Base-by-base conservation (phyloP, 495 filamentous ascomycete genomes). In the Diplogelasinospora grovesii region DNA sequence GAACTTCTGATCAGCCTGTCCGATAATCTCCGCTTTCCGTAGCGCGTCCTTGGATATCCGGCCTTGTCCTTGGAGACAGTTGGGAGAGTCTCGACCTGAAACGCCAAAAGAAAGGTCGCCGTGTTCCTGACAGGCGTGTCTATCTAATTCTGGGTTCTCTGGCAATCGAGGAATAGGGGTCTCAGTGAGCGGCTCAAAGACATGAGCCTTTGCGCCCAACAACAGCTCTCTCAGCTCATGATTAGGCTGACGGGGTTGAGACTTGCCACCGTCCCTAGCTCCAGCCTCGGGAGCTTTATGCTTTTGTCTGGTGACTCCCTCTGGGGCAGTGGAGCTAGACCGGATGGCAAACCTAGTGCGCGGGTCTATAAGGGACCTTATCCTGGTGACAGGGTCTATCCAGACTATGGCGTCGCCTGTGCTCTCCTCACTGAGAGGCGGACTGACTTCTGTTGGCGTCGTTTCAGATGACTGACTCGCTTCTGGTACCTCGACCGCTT, bases 1-100 rank as follows among this genome's bases (percentile, higher is more conserved):
- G 54, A 89, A 98, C 59, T 98, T 98, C 13, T 62, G 71, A 52
- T 97, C 90, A 0, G 97, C 82, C 49, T 98, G 92, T 0, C 77
- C 74, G 24, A 98, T 74, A 4, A 95, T 65, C 33, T 71, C 57
- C 3, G 85, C 83, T 8, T 58, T 56, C 14, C 57, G 57, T n/a
- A 98, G 70, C 4, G 72, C 72, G 8, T 66, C 43, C 47, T 82
- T 89, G 2, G 77, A 85, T 5, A 98, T 60, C 33, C 80, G 81
- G 8, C 73, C 32, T 59, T 53, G 22, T n/a, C n/a, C n/a, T n/a
- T n/a, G n/a, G n/a, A 61, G 45, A 7, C 46, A 41, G 8, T 45
- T 37, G 6, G 49, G 36, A 0, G 42, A 22, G 27, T 30, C 40
- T 4, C 24, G 48, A 20, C 19, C 27, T 16, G 26, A 27, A 19